A percentile compares a stretch with the other conserved stretches of the same genome.
phyloP scores from a whole-genome alignment of 2,329 filamentous ascomycete species.

The Talaromyces albobiverticillius region DNA sequence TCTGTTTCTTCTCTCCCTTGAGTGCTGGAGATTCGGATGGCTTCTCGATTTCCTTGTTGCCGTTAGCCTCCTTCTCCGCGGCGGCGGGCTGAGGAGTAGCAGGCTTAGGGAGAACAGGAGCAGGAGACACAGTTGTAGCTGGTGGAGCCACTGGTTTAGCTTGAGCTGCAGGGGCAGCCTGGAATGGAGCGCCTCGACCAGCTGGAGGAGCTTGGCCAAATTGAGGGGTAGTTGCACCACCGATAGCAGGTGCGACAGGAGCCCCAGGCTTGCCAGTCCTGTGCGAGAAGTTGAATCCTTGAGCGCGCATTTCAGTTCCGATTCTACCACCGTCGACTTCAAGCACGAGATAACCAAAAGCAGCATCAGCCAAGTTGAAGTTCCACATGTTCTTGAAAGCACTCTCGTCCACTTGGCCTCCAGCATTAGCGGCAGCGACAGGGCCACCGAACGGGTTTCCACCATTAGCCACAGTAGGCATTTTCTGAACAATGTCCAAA shows the following conservation, averaged over 20 bases:
- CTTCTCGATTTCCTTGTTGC: slow-evolving; percentile 47
- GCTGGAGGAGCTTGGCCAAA: slow-evolving; percentile 41
- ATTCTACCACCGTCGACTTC: slow-evolving; percentile 95
- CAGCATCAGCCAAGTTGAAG: slow-evolving; percentile 95
- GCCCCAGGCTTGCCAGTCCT: slow-evolving; percentile 74
- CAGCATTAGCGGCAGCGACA: slow-evolving; percentile 63
- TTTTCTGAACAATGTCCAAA: slow-evolving; percentile 91
- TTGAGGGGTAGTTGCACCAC: slow-evolving; percentile 31
- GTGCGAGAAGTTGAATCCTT: slow-evolving; percentile 99
- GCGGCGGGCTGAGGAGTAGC: slow-evolving; percentile 35
- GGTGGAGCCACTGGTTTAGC: slow-evolving; percentile 25
- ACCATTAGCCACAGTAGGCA: slow-evolving; percentile 91
- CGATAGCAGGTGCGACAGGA: slow-evolving; percentile 29
- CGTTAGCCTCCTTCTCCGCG: slow-evolving; percentile 47
- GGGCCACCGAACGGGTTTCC: slow-evolving; percentile 96
- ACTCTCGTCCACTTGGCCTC: slow-evolving; percentile 93
- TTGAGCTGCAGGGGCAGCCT: slow-evolving; percentile 24
- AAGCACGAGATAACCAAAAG: slow-evolving; percentile 91
- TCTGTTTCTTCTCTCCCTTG: slow-evolving; percentile 62
- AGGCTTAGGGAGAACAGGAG: slow-evolving; percentile 41
- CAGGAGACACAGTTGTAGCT: slow-evolving; percentile 32
- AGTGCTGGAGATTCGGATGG: slow-evolving; percentile 49
- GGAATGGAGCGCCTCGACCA: slow-evolving; percentile 26
- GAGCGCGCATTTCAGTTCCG: slow-evolving; percentile 96
- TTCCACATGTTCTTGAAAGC: slow-evolving; percentile 99